Conservation (phyloP, 768 basidiomycete species). For the Hysterangium stoloniferum region DNA sequence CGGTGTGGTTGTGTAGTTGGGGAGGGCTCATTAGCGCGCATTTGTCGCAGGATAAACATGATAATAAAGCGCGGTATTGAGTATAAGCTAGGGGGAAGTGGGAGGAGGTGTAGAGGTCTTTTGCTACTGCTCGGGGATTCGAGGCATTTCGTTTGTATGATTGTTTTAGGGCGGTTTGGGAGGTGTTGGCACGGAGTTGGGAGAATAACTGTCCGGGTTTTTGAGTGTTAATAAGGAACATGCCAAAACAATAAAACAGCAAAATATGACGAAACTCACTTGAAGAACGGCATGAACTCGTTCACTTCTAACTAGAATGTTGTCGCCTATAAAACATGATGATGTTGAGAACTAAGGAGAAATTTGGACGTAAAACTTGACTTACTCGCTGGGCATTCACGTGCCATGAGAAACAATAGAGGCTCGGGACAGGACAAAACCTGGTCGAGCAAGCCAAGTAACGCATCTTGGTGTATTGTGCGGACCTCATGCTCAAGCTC, state of each 20-base stretch:
- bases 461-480: slow-evolving; percentile 4
- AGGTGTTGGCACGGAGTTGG: neutral
- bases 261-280: neutral
- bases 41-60: slow-evolving; percentile 2
- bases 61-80: neutral
- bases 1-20: neutral
- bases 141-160: neutral
- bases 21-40: neutral
- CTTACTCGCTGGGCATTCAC: slow-evolving; percentile 2
- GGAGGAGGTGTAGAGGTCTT: neutral
- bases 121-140: neutral
- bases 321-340: neutral
- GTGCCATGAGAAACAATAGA: neutral
- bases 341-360: neutral
- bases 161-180: neutral
- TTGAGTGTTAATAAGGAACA: neutral
- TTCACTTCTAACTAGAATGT: neutral
- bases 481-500: neutral
- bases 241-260: neutral
- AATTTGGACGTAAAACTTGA: neutral
- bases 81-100: neutral
- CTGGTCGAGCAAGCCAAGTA: neutral
- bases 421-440: slow-evolving; percentile 3
- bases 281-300: slow-evolving; percentile 6
- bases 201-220: neutral